Base-by-base conservation (phyloP, 257 asterid genomes). In the Gynochthodes officinalis region DNA sequence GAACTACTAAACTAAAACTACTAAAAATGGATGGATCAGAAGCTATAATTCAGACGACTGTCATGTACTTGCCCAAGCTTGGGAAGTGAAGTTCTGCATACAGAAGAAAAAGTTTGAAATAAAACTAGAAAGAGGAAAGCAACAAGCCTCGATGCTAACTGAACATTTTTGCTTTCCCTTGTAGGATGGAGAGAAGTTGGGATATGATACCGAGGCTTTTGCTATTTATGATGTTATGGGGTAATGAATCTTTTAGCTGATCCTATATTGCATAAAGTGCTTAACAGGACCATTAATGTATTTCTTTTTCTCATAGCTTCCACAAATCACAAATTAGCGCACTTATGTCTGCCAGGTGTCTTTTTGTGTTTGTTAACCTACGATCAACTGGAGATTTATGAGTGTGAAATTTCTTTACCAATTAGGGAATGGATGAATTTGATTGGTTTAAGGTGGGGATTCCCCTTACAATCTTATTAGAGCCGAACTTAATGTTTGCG, bases 191-290 rank as follows among this genome's bases (percentile, higher is more conserved):
- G 91, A 84, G 82, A 89, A 94, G 86, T 78, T 88, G 88, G 97
- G 97, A 70, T 91, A 94, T 74, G 99, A 94, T 82, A 88, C 95
- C 0, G 99, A 91, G 82, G 97, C 99, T 73, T 86, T 94, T 79
- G 97, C 96, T 69, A 75, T 91, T 75, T 91, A 94, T 83, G 97
- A 94, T 82, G 87, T 87, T 71, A 94, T 94, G 97, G 84, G 90
- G 99, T 93, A 75, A 78, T 68, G 57, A 49, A 75, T 69, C 49
- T 69, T 62, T 69, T 21, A 44, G 55, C 76, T 55, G 44, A 59
- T 21, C 42, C 27, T 37, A 21, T 4, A 25, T 64, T 35, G 35
- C 18, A 35, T 53, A 53, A 35, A 21, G 32, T n/a, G 3, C 32
- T 75, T 21, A 58, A 58, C 5, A 8, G 5, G 44, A 53, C 40